Evolutionary conservation across 176 grass and related monocot species (phyloP), one percentile per base, ranked within the genome.

Genomic region (Oryza meyeriana): DNA sequence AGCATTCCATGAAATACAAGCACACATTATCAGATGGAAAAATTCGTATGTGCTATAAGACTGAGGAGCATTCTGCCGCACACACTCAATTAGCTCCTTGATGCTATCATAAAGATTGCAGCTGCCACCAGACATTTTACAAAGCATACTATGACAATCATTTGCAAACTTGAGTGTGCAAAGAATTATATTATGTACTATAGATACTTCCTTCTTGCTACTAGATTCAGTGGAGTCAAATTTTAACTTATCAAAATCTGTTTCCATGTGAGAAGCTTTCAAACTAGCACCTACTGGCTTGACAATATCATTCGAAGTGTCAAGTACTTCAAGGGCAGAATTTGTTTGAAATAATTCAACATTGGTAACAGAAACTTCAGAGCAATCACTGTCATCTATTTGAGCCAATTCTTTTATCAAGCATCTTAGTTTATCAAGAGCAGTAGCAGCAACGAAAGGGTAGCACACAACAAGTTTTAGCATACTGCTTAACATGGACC

Each of bases 401-500:
- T 14, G 34, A 64, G 38, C 71, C 9, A 93, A 87, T 86, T 83
- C 77, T 84, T 90, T 85, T 69, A 91, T 62, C 4, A 95, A 16
- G 44, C 66, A 63, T 79, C 42, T 89, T 77, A 86, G 62, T 74
- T 81, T 93, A 89, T 91, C 82, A 75, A 98, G 72, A 86, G 76
- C 76, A 79, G 88, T 24, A 68, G 77, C 39, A 85, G 76, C 72
- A 73, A 87, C 72, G 87, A 66, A 71, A 88, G 89, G 88, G 78
- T 95, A 95, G 29, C 72, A 77, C 63, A 62, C 70, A 77, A 88
- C 79, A 81, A 98, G 87, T 72, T 86, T 86, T 74, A 84, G 85
- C 79, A 89, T 82, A 85, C 90, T 86, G 18, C 40, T 78, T 28
- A 95, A 83, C 29, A 66, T 80, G 31, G 36, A 69, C 87, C 69